A percentile compares a stretch with the other conserved stretches of the same genome.
phyloP scores from a whole-genome alignment of 345 rosid genomes.

The Xanthoceras sorbifolium region DNA sequence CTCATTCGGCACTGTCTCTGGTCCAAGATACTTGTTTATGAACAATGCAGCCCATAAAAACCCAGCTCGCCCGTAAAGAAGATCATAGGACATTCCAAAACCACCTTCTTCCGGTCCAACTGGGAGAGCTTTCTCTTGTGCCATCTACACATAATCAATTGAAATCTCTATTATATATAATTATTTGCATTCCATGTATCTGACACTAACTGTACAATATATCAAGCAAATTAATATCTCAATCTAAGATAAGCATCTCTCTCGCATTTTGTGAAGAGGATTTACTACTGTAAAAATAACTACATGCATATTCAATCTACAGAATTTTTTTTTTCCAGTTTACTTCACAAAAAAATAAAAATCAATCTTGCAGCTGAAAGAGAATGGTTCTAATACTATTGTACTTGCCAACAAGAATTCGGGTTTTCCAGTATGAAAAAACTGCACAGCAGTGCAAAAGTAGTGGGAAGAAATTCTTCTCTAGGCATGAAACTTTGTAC shows the following conservation, averaged over 20 bases:
- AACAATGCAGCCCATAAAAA: constrained; percentile 85
- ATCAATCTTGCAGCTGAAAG: neutral
- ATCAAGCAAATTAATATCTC: neutral
- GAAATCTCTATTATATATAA: neutral
- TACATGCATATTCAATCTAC: neutral
- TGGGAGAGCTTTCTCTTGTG: constrained; percentile 83
- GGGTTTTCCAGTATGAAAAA: neutral
- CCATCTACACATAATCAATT: constrained; percentile 42
- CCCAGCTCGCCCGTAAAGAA: constrained; percentile 90
- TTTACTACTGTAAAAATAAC: neutral
- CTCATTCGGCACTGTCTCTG: constrained; percentile 46
- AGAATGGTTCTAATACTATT: neutral
- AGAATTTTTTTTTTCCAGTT: neutral
- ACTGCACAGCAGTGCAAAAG: neutral
- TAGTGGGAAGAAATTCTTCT: neutral
- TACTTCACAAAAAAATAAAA: neutral
- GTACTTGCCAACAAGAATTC: neutral
- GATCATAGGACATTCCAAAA: constrained; percentile 94
- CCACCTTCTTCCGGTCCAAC: constrained; percentile 94
- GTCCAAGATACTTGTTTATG: constrained; percentile 69
- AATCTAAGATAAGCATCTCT: neutral
- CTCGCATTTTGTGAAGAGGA: neutral
- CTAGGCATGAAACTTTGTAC: neutral
- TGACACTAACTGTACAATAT: neutral
- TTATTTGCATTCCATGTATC: neutral